Percentiles rank a stretch among this genome's conserved stretches.
These are phyloP conservation scores for Tilletia caries DNA, from an alignment of 1,284 basidiomycete species.

Conservation along the genomic window DNA sequence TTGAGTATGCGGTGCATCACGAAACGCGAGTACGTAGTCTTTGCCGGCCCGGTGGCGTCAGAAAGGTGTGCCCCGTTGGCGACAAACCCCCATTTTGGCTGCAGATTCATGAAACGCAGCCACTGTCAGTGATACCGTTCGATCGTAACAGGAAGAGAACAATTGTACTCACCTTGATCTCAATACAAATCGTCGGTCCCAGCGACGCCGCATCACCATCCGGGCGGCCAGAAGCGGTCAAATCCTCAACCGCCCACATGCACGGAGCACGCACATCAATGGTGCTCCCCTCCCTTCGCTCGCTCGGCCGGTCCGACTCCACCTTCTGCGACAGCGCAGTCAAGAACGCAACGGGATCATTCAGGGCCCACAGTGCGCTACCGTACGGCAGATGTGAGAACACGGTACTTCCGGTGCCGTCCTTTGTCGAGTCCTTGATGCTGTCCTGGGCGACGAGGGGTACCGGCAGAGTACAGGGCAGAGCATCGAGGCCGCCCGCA, in stretches of 20 bases:
- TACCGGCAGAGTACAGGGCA: background rate
- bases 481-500: constrained; percentile 3
- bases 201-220: background rate
- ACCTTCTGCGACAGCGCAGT: constrained; percentile 22
- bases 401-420: too few relatives aligned
- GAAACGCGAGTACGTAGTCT: background rate
- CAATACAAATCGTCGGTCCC: constrained; percentile 22
- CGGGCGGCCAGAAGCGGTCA: constrained; percentile 20
- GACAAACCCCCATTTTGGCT: constrained; percentile 11
- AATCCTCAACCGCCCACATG: constrained; percentile 28
- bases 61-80: background rate
- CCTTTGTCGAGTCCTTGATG: background rate
- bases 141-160: too few relatives aligned
- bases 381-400: constrained; percentile 4
- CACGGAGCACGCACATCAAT: constrained; percentile 23
- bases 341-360: constrained; percentile 3
- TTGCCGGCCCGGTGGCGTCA: background rate
- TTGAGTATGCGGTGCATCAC: constrained; percentile 7
- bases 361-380: background rate
- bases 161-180: constrained; percentile 12
- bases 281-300: constrained; percentile 14
- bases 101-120: too few relatives aligned
- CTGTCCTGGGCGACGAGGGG: background rate
- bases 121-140: background rate
- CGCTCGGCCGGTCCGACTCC: constrained; percentile 16